phyloP scores from a whole-genome alignment of 2,329 filamentous ascomycete genomes.

The Colletotrichum liaoningense region DNA sequence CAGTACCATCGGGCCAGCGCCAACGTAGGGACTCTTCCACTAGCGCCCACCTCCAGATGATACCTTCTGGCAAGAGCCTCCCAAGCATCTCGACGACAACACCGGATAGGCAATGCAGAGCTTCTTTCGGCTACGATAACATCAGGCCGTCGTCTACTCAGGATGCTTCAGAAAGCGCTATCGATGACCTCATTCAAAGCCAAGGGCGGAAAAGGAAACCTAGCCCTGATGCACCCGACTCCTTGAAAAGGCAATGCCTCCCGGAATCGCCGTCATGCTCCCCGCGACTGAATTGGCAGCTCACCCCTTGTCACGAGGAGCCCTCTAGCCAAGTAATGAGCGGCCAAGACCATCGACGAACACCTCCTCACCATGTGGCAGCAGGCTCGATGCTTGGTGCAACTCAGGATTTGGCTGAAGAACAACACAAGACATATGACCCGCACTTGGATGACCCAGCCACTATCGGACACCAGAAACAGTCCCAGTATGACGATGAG shows the following conservation, averaged over 20 bases:
- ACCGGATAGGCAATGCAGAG: background rate
- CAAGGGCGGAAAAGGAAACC: constrained; percentile 13
- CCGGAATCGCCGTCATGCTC: background rate
- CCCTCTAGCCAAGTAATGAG: background rate
- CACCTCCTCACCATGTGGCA: background rate
- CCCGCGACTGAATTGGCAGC: background rate
- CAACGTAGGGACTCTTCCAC: background rate
- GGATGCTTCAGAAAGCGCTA: background rate
- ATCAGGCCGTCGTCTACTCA: background rate
- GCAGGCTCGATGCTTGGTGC: background rate
- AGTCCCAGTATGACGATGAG: background rate
- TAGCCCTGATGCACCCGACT: background rate
- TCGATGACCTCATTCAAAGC: constrained; percentile 8
- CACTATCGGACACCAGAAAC: background rate
- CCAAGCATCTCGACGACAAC: background rate
- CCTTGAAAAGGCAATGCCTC: constrained; percentile 6
- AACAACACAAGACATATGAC: background rate
- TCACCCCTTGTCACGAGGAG: background rate
- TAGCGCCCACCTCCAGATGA: background rate
- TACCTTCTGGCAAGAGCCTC: background rate
- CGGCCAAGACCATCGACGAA: background rate
- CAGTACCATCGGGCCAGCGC: background rate
- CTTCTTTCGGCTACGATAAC: background rate
- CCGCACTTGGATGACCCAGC: background rate
- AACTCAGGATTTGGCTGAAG: background rate